Base-by-base conservation (phyloP, 2,329 filamentous ascomycete species). In the Claviceps arundinis region DNA sequence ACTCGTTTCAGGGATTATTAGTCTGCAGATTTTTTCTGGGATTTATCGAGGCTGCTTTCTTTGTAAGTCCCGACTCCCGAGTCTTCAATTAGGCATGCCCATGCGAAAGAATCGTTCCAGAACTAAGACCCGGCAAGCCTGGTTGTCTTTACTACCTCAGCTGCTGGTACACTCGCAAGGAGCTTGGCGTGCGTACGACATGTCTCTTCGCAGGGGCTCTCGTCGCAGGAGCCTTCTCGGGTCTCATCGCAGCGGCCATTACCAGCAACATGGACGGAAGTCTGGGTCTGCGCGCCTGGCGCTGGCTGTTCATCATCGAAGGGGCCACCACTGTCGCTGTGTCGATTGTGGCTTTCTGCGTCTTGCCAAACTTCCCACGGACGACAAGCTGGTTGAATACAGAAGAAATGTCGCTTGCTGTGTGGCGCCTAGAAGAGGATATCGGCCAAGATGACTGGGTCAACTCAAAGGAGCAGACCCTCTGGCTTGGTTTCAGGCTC, bases 361-460 rank as follows among this genome's bases (percentile, higher is more conserved):
- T 87, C 34, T 69, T 89, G 55, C 62, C 60, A 24, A 56, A 61
- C 43, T 73, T 47, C 65, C 74, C 61, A 3, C 70, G 70, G 30
- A 75, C 74, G 4, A 62, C 71, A 4, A 64, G 62, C 6, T 62
- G 60, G 26, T 61, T 77, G 17, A 64, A 66, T 5, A 69, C 71
- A 2, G 68, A 72, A 47, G 72, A 70, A 78, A 82, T 61, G 69
- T 74, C 53, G 62, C 63, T 85, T 4, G 81, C 81, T 2, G 67
- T 73, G 14, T 83, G 79, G 79, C 66, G 81, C 16, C 66, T 85
- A 0, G 75, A 81, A 58, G 78, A 82, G 59, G 81, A 84, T 61
- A 76, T 83, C 24, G 81, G 81, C 11, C 72, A 82, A 59, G 79
- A 82, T 55, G 81, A 84, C 61, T 81, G 77, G 78, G 67, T 74